These are phyloP conservation scores for Leersia perrieri DNA, from an alignment of 176 grass and related monocot species.

Conservation along the genomic window DNA sequence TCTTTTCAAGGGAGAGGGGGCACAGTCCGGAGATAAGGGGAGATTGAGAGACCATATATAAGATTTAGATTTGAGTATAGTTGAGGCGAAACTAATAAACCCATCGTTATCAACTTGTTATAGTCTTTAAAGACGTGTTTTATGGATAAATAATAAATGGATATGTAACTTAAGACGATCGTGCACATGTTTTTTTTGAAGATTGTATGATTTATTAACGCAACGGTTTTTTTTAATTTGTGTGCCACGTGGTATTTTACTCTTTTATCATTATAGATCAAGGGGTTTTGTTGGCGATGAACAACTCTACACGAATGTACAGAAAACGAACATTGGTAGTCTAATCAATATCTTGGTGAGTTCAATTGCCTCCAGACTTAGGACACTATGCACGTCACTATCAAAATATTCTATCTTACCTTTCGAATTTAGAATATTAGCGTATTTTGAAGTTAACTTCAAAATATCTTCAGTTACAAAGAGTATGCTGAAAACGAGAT, in stretches of 20 bases:
- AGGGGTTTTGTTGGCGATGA: neutral
- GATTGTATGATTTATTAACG: too few relatives aligned
- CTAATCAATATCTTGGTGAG: neutral
- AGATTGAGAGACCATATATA: neutral
- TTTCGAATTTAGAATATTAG: neutral
- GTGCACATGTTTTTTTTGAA: too few relatives aligned
- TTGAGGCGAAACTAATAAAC: neutral
- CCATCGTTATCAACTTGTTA: neutral
- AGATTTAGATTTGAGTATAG: neutral
- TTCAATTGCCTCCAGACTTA: too few relatives aligned
- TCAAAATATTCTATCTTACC: neutral
- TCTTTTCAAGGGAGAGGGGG: neutral
- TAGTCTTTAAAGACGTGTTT: too few relatives aligned
- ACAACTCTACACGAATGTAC: neutral
- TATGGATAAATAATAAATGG: too few relatives aligned
- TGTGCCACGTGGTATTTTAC: too few relatives aligned
- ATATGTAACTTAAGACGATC: too few relatives aligned
- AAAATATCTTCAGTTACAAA: neutral
- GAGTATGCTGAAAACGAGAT: neutral
- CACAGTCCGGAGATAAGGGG: neutral
- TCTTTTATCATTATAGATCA: neutral
- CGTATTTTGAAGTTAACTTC: neutral
- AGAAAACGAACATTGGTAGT: neutral
- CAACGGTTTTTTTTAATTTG: too few relatives aligned
- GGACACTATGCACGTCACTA: too few relatives aligned